Conservation (phyloP, 345 rosid species). For the Populus simonii region DNA sequence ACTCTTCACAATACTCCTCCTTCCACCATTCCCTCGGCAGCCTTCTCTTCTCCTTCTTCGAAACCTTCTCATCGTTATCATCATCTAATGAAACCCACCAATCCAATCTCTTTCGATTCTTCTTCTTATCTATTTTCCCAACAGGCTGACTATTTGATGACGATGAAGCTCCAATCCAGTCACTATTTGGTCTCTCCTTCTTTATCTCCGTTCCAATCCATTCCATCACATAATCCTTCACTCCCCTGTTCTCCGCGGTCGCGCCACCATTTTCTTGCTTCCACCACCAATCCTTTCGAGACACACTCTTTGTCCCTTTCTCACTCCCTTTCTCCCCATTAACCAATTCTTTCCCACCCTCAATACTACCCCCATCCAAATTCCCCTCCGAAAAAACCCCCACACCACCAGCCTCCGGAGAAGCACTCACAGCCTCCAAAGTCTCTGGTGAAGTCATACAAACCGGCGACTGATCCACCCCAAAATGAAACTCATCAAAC, state of each 20-base stretch:
- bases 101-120: conserved; percentile 53
- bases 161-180: conserved; percentile 56
- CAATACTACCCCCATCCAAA: conserved; percentile 42
- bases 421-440: conserved; percentile 17
- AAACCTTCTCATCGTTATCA: conserved; percentile 45
- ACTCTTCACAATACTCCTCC: conserved; percentile 83
- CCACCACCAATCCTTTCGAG: conserved; percentile 77
- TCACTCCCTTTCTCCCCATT: conserved; percentile 1
- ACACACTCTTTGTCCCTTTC: conserved; percentile 30
- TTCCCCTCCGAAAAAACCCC: conserved; percentile 32
- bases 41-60: conserved; percentile 60
- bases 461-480: conserved; percentile 68
- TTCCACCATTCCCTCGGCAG: conserved; percentile 97
- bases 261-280: conserved; percentile 37
- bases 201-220: conserved; percentile 90
- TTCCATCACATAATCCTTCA: conserved; percentile 83
- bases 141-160: conserved; percentile 21
- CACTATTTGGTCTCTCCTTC: conserved; percentile 70
- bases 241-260: conserved; percentile 35
- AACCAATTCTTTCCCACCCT: conserved; percentile 40
- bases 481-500: conserved; percentile 56
- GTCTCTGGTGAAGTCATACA: conserved; percentile 51
- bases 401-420: conserved; percentile 31
- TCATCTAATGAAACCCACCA: conserved; percentile 93
- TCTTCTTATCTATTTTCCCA: conserved; percentile 44